Conservation (phyloP, 352 stramenopile genomes). For the Blastocystis sp. region DNA sequence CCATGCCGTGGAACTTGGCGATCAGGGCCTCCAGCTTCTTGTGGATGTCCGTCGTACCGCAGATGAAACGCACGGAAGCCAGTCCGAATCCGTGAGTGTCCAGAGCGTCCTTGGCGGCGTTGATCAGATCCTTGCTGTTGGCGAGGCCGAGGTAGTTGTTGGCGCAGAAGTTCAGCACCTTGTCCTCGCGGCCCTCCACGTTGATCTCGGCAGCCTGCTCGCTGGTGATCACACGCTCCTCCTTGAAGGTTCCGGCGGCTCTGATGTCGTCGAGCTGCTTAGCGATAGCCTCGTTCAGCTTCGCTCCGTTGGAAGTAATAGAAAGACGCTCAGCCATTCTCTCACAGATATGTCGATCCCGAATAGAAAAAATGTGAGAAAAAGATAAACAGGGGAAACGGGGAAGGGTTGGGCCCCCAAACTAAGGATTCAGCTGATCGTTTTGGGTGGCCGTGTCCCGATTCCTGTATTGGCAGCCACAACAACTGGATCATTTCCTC, state of each 20-base stretch:
- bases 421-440: too few relatives aligned
- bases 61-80: slow-evolving; percentile 88
- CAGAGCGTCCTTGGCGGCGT: slow-evolving; percentile 80
- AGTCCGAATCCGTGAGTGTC: slow-evolving; percentile 84
- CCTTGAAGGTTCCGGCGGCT: slow-evolving; percentile 70
- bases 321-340: slow-evolving; percentile 60
- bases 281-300: slow-evolving; percentile 55
- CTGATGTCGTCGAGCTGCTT: slow-evolving; percentile 36
- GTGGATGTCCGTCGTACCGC: slow-evolving; percentile 86
- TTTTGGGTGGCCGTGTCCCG: too few relatives aligned
- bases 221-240: slow-evolving; percentile 84
- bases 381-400: too few relatives aligned
- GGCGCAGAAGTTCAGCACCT: too few relatives aligned
- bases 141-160: slow-evolving; percentile 85
- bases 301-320: slow-evolving; percentile 55
- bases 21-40: slow-evolving; percentile 84
- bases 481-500: too few relatives aligned
- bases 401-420: too few relatives aligned
- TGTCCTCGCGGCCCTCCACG: too few relatives aligned
- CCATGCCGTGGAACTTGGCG: slow-evolving; percentile 86
- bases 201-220: slow-evolving; percentile 76
- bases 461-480: too few relatives aligned
- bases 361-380: too few relatives aligned
- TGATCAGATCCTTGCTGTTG: slow-evolving; percentile 81
- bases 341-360: neutral